A percentile compares a stretch with the other conserved stretches of the same genome.
Conservation (phyloP, 139 green algal genomes). For the Astrephomene gubernaculifera region DNA sequence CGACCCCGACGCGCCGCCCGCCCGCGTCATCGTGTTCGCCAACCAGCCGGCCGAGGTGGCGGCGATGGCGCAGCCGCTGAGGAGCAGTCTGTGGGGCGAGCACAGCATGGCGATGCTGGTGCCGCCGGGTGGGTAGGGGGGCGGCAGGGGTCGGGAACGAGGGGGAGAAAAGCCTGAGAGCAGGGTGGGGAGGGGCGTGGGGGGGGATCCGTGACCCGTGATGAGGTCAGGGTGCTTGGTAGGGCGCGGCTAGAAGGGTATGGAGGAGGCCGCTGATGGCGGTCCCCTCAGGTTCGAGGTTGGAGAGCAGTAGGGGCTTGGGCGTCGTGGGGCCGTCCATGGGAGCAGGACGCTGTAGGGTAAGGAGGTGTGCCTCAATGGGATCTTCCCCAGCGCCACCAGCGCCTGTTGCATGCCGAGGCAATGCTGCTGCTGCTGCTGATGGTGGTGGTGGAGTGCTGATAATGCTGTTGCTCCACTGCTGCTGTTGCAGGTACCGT, state of each 20-base stretch:
- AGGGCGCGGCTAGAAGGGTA: neutral
- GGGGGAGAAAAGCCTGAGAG: neutral
- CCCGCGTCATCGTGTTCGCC: conserved; percentile 73
- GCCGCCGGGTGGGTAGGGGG: conserved; percentile 58
- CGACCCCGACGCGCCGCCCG: conserved; percentile 57
- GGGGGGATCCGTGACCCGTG: neutral
- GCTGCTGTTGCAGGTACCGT: conserved; percentile 14
- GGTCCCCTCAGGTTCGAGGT: neutral
- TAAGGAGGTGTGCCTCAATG: no score
- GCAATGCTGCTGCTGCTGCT: no score
- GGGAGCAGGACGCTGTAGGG: no score
- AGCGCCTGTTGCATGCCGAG: no score
- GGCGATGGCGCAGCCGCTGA: conserved; percentile 69
- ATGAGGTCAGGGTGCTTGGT: neutral
- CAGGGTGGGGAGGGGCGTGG: neutral
- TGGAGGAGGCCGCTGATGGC: neutral
- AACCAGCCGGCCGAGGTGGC: conserved; percentile 58
- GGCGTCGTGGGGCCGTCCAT: no score
- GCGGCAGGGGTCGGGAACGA: neutral
- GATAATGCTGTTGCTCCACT: no score
- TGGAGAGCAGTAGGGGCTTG: neutral
- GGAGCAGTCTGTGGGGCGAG: conserved; percentile 80
- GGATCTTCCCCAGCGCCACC: no score
- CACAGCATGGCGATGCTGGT: conserved; percentile 87
- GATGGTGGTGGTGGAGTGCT: no score